Base-by-base conservation (phyloP, 1,139 yeast species). In the Scheffersomyces lignicola region DNA sequence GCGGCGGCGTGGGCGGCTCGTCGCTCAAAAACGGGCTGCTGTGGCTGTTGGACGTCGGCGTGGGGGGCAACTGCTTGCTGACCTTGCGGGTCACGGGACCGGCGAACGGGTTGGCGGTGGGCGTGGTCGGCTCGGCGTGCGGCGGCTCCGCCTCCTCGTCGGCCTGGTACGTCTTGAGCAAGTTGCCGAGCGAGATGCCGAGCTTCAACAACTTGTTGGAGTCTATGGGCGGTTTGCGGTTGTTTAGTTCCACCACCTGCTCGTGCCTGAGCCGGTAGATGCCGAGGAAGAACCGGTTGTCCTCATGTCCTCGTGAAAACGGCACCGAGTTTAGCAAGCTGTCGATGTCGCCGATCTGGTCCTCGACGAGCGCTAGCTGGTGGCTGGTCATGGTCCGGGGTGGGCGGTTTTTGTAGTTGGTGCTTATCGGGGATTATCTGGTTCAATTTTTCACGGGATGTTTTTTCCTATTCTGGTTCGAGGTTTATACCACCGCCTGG, bases 101-200 rank as follows among this genome's bases (percentile, higher is more conserved):
- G 17, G 29, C 26, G 36, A 47, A 43, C 14, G 52, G 44, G 33
- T 46, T 39, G 20, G 31, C 18, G 30, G 33, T 10, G 31, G 32
- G 23, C 29, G 14, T 11, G 29, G 30, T 7, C 12, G n/a, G 30
- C 11, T 11, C 28, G 16, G 12, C 17, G 7, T 5, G 5, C 23
- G 10, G 10, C 10, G 58, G 28, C 52, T 55, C 21, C 41, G 48
- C 43, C 25, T 65, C 70, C 41, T 66, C 68, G 39, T 69, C 75
- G 18, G 52, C 40, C 36, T 64, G 63, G 28, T 62, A 53, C 10
- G 70, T 52, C 40, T 65, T 67, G 28, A 69, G 45, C 33, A 69
- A 51, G 44, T 67, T 69, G 0, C 76, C 76, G 20, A 70, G 54
- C 24, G 73, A 67, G 17, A 70, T 69, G 7, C 73, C 70, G 26